Base-by-base conservation (phyloP, 495 filamentous ascomycete genomes). In the Penicillium steckii region DNA sequence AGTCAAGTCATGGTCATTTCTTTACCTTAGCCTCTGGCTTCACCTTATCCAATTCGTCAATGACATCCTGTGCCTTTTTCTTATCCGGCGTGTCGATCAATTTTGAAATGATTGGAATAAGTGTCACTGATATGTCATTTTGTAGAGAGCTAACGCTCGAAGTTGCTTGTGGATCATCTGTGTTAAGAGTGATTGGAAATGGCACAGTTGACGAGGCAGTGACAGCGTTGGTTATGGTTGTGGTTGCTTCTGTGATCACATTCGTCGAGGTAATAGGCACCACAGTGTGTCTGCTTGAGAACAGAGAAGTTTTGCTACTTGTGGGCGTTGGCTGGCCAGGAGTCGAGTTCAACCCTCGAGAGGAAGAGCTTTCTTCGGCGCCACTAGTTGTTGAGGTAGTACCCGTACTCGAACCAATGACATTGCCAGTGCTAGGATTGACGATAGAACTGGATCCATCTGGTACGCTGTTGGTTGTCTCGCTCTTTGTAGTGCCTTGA, bases 131-230 rank as follows among this genome's bases (percentile, higher is more conserved):
- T 18, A 48, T 40, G 21, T 48, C 32, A 22, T 48, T 40, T 9
- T 40, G 46, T 10, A 48, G 18, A 15, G 46, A 48, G 18, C 23
- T 25, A 5, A 48, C 46, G 26, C 46, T 48, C 3, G 46, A 48
- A 12, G 46, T 48, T 17, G 46, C 46, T 27, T 37, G 19, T 15
- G 46, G 46, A 17, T 30, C 33, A 22, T 48, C 42, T 0, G 25
- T 25, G n/a, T 29, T 44, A 2, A 29, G 42, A 26, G 42, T 44
- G 13, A 44, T 44, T 27, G 42, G 25, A 27, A 44, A 44, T 26
- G 42, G 42, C 17, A 29, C 23, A 6, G 42, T n/a, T 17, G 42
- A 26, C 6, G 42, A 44, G 7, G 42, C 10, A 27, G 21, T 17
- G 17, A 19, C 5, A 44, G 9, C 15, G 12, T 17, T 29, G 6